Evolutionary conservation across 169 alveolate genomes (phyloP), one percentile per base, ranked within the genome.

Genomic region (Eimeria acervulina): DNA sequence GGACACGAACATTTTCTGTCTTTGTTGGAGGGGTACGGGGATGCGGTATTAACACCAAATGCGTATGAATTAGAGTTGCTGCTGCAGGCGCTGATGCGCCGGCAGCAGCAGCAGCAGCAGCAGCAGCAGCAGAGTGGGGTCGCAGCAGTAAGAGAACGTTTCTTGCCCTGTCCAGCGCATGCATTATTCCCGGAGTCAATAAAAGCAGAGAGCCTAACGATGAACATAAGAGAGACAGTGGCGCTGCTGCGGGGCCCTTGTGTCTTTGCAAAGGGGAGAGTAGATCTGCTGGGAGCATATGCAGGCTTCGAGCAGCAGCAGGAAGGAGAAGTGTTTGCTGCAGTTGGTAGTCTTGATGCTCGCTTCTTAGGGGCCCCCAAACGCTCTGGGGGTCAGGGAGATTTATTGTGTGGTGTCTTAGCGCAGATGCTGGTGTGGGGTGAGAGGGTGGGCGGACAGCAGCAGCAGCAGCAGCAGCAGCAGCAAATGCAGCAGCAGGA

Each of bases 331-430:
- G 76, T 31, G 59, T 36, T 40, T 68, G 66, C 68, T 10, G 68
- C 74, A 8, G 90, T 70, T 19, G 78, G 81, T 1, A 52, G 95
- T 59, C 80, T 83, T 8, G 38, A 31, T 44, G 13, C 81, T 2
- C 44, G 78, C 13, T 23, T 10, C 63, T n/a, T 40, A 6, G 80
- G 95, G 38, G 74, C 90, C 28, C 95, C 95, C 19, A 91, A 91
- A 70, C 52, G 95, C 28, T 91, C 95, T 1, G 95, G 95, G 15
- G 95, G 95, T 6, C 95, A 91, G 63, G 95, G 95, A 1, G 95
- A 91, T 51, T 63, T 91, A 13, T 90, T 91, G 19, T 33, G 81
- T 23, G 95, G 95, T 13, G 90, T 91, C 5, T 66, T 91, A 19
- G 95, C 95, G 28, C 61, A 83, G n/a, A 33, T 55, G 38, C 6